Evolutionary conservation across 106 monocot genomes (phyloP).

Genomic region (Allium sativum): DNA sequence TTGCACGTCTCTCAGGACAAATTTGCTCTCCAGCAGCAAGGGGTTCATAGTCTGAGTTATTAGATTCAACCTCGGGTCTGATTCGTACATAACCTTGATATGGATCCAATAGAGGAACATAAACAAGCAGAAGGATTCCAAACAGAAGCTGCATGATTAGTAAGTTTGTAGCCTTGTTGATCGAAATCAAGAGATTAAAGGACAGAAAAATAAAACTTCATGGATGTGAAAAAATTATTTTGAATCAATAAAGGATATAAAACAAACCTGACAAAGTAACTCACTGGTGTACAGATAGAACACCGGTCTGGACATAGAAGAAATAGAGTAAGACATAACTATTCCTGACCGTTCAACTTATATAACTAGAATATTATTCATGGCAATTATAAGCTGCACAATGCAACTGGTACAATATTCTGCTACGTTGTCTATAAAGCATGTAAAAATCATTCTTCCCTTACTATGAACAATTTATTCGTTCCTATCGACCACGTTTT

Average conservation of each 20-base stretch:
- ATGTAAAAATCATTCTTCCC: no score
- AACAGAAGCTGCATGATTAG: conserved; percentile 61
- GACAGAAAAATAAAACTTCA: not conserved
- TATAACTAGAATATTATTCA: no score
- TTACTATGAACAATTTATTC: no score
- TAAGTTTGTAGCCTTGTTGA: not conserved
- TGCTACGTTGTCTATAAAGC: no score
- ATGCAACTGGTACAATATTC: no score
- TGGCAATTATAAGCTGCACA: no score
- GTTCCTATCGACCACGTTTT: no score
- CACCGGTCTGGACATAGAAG: conserved; percentile 43
- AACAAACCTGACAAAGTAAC: conserved; percentile 59
- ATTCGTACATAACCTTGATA: conserved; percentile 67
- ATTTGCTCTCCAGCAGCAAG: conserved; percentile 73
- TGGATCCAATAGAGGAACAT: conserved; percentile 75
- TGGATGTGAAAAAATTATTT: not conserved
- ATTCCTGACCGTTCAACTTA: no score
- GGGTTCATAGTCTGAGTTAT: conserved; percentile 55
- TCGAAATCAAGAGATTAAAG: conserved; percentile 2
- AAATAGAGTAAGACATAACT: conserved; percentile 1
- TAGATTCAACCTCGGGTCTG: conserved; percentile 28
- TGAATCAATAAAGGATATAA: conserved; percentile 1
- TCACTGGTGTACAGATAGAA: conserved; percentile 60
- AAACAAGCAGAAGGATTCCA: conserved; percentile 54
- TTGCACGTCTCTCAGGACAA: conserved; percentile 80